These are phyloP conservation scores for Backusella liffmaniae DNA, from an alignment of 192 early-diverging fungal genomes.

Conservation along the genomic window DNA sequence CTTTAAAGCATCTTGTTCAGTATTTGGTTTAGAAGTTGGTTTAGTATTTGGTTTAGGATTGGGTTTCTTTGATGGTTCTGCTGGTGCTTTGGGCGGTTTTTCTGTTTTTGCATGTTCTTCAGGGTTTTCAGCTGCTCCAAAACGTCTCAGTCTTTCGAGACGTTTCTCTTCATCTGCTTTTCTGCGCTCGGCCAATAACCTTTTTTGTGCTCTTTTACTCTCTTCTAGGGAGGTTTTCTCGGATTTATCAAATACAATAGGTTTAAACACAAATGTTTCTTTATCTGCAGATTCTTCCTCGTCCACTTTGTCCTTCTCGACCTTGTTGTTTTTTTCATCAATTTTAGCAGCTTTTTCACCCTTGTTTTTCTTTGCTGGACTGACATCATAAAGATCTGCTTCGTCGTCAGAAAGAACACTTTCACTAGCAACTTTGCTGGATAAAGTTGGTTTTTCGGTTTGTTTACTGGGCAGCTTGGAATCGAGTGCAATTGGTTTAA, in stretches of 20 bases:
- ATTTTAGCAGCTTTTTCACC: background rate
- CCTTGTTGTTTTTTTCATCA: background rate
- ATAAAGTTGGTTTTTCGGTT: background rate
- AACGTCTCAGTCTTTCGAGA: background rate
- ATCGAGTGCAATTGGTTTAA: background rate
- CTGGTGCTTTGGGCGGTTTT: background rate
- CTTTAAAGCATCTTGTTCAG: background rate
- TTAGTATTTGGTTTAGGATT: background rate
- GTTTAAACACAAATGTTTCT: background rate
- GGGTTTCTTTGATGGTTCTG: background rate
- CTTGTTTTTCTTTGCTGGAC: background rate
- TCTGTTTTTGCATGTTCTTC: background rate
- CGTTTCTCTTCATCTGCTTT: background rate
- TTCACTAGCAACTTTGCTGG: background rate
- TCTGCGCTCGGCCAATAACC: background rate
- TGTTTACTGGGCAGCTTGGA: background rate
- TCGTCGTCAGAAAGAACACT: background rate
- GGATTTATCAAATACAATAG: background rate
- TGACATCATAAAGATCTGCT: background rate
- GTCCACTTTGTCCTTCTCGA: background rate
- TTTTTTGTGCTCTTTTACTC: background rate
- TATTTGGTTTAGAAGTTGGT: background rate
- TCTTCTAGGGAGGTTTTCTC: background rate
- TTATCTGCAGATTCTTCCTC: background rate
- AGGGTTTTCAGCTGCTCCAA: background rate